Evolutionary conservation across 2,329 filamentous ascomycete genomes (phyloP).

Genomic region (Ophiocordyceps sinensis): DNA sequence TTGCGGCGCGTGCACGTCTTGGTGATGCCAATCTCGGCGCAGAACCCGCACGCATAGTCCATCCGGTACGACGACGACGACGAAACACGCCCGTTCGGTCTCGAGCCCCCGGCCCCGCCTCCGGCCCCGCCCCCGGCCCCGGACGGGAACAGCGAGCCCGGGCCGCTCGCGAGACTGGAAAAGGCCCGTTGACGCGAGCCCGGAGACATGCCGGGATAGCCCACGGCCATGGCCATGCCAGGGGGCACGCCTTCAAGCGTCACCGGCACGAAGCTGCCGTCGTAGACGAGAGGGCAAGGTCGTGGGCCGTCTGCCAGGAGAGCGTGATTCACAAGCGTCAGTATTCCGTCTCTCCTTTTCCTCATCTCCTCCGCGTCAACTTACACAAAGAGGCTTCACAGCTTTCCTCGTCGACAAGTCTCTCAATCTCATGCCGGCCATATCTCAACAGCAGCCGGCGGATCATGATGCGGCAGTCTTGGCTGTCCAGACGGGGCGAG

Average conservation of each 20-base stretch:
- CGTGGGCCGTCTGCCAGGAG: not conserved
- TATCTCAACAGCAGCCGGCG: constrained; percentile 4
- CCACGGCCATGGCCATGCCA: not conserved
- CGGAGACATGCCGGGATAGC: not conserved
- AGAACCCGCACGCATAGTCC: constrained; percentile 14
- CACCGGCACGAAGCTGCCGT: not conserved
- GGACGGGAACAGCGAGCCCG: not conserved
- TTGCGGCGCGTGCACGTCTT: constrained; percentile 31
- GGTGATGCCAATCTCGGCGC: constrained; percentile 22
- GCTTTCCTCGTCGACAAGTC: constrained; percentile 5
- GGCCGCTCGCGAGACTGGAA: not conserved
- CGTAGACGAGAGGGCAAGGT: not conserved
- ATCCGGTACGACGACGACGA: constrained; percentile 6
- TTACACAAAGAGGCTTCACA: not conserved
- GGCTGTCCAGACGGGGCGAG: constrained; percentile 2
- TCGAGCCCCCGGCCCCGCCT: not conserved
- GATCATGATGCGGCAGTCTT: constrained; percentile 2
- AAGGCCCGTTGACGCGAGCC: not conserved
- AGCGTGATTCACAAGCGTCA: not conserved
- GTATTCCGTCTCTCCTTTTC: not conserved
- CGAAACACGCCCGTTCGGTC: not conserved
- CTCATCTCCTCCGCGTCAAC: too few relatives aligned
- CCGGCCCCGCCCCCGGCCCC: not conserved
- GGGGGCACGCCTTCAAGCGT: not conserved
- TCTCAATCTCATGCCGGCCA: constrained; percentile 5